Evolutionary conservation across 768 basidiomycete species (phyloP), one percentile per base, ranked within the genome.

Genomic region (Royoungia palumana): DNA sequence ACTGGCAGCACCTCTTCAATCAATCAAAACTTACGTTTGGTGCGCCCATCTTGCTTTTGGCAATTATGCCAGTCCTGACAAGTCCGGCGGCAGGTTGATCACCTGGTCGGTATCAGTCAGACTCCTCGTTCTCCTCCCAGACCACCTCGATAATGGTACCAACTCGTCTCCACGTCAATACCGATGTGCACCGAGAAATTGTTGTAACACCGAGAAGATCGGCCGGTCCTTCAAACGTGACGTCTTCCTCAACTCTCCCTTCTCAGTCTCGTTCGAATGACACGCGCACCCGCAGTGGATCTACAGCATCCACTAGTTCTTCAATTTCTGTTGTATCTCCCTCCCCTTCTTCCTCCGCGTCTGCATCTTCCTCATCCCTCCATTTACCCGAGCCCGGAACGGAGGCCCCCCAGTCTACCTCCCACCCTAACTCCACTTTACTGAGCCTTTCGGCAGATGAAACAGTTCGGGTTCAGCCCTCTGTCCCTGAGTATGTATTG

Each of bases 401-500:
- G 19, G 63, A 68, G n/a, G 72, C 75, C 2, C 46, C 49, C 5
- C 56, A 58, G 21, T 50, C 41, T 27, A 42, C 34, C 9, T 41
- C 46, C 22, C 54, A 47, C 11, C 44, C 56, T 28, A 49, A 30
- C 6, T 39, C 70, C 14, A 79, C 70, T 41, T 74, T 79, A 6
- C 59, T 65, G 25, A 75, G 70, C 47, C 71, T 73, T 17, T 62
- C 63, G 13, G 63, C 74, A 37, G 80, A 82, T 21, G 78, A 81
- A 44, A 76, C 77, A 20, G 68, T 77, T 43, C 75, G 74, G 30
- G 58, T 74, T 3, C 63, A 60, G 35, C 19, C 63, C 1, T 48
- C 61, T 32, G 70, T 62, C 27, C 68, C 79, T 16, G 89, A 90
- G 63, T 92, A 84, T 66, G 93, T 94, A 5, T 72, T 91, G 20